Conservation (phyloP, 257 asterid species). For the Solanum pennellii region DNA sequence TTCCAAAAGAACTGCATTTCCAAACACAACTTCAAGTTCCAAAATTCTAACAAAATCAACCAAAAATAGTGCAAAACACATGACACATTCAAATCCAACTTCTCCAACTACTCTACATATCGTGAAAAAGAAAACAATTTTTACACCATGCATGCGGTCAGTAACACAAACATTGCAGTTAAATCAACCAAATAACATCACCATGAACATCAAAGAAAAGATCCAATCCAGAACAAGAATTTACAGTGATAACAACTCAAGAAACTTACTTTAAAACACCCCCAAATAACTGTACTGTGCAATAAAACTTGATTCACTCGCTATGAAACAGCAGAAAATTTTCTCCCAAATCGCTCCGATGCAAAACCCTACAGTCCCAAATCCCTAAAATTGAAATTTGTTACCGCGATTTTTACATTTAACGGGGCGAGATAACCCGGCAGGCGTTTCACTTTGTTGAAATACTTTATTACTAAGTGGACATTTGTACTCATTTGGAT, state of each 20-base stretch:
- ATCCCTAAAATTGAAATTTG: background rate
- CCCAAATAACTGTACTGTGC: background rate
- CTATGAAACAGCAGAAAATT: background rate
- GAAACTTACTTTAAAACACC: background rate
- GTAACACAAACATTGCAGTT: background rate
- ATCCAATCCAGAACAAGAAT: background rate
- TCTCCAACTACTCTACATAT: background rate
- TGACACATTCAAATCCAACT: background rate
- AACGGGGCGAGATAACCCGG: background rate
- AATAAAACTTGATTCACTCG: background rate
- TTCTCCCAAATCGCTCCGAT: background rate
- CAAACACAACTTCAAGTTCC: background rate
- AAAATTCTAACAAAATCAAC: background rate
- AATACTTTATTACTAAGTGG: background rate
- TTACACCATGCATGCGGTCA: background rate
- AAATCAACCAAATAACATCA: background rate
- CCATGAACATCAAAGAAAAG: background rate
- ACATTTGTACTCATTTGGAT: background rate
- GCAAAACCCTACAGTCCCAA: background rate
- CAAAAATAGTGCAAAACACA: background rate
- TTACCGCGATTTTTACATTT: background rate
- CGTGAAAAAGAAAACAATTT: background rate
- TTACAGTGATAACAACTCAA: background rate
- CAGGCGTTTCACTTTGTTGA: background rate
- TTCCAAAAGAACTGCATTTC: background rate